phyloP scores from a whole-genome alignment of 495 filamentous ascomycete genomes.

The Hamigera avellanea region DNA sequence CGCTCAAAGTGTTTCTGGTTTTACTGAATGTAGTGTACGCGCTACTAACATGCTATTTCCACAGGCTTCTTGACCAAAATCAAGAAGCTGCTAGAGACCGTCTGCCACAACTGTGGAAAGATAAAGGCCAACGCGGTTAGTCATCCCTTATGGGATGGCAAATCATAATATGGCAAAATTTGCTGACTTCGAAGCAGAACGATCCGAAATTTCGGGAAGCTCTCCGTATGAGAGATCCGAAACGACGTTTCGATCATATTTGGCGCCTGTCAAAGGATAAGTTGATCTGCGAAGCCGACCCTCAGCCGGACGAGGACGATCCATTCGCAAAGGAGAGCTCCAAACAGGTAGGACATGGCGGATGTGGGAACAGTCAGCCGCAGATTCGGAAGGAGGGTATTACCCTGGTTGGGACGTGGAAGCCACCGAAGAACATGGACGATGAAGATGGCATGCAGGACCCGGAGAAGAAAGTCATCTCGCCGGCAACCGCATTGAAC shows the following conservation, averaged over 20 bases:
- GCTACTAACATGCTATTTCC: constrained; percentile 18
- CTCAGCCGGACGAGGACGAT: constrained; percentile 50
- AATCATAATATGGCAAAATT: constrained; percentile 32
- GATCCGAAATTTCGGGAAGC: constrained; percentile 75
- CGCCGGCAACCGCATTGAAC: constrained; percentile 70
- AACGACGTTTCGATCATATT: constrained; percentile 80
- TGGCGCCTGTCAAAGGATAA: constrained; percentile 84
- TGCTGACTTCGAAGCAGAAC: constrained; percentile 64
- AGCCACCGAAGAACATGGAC: constrained; percentile 54
- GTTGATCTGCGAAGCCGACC: constrained; percentile 66
- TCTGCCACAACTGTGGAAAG: constrained; percentile 97
- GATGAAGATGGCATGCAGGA: constrained; percentile 52
- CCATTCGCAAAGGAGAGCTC: constrained; percentile 38
- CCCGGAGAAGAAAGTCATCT: constrained; percentile 73
- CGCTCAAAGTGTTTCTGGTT: too few species aligned
- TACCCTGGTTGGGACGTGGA: constrained; percentile 72
- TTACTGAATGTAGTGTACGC: not conserved
- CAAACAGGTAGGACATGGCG: constrained; percentile 55
- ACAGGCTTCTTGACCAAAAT: constrained; percentile 89
- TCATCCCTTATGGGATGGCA: constrained; percentile 48
- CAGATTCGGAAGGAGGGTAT: constrained; percentile 77
- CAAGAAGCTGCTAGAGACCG: constrained; percentile 94
- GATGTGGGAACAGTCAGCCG: constrained; percentile 86
- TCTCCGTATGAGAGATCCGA: constrained; percentile 74
- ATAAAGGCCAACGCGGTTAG: constrained; percentile 91